Base-by-base conservation (phyloP, 2,329 filamentous ascomycete species). In the Cercospora sojina region DNA sequence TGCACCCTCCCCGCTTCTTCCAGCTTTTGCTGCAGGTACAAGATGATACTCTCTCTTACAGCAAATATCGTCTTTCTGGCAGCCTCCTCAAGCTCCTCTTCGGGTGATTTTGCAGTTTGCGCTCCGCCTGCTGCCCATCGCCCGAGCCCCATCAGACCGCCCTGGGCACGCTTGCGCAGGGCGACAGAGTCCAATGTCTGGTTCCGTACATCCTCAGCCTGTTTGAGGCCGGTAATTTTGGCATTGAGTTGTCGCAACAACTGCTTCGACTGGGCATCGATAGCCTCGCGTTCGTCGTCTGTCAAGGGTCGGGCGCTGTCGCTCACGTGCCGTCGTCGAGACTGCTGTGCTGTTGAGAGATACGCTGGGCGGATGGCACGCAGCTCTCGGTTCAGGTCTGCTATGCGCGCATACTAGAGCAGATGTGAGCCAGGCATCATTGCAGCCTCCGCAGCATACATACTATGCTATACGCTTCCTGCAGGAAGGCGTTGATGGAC, bases 401-500 rank as follows among this genome's bases (percentile, higher is more conserved):
- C 81, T 68, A 98, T 96, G 77, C 96, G 92, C 7, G 88, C 86
- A 77, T 96, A 95, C 93, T 96, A 75, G 18, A 51, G 8, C n/a
- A 65, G 13, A 73, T 66, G 75, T 74, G 70, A 77, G 74, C 56
- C 41, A 59, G 61, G 62, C 56, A 53, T 35, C 64, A 60, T 70
- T 68, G 70, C 72, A 69, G 59, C 85, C 75, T 47, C n/a, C 27
- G 41, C 47, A 31, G 35, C 13, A n/a, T 12, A 25, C 74, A 10
- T 82, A 96, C 93, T 79, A 98, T 97, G 77, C 90, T 88, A 80
- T 96, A 95, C 62, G 95, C 95, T 80, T 98, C 94, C 76, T 94
- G 93, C 35, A 98, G 83, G 77, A 98, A 99, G 74, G 91, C 90
- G 77, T 97, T 91, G 59, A 95, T 85, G 62, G 75, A 74, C 56